Conservation (phyloP, 148 eudicot genomes). For the Rhododendron simsii region DNA sequence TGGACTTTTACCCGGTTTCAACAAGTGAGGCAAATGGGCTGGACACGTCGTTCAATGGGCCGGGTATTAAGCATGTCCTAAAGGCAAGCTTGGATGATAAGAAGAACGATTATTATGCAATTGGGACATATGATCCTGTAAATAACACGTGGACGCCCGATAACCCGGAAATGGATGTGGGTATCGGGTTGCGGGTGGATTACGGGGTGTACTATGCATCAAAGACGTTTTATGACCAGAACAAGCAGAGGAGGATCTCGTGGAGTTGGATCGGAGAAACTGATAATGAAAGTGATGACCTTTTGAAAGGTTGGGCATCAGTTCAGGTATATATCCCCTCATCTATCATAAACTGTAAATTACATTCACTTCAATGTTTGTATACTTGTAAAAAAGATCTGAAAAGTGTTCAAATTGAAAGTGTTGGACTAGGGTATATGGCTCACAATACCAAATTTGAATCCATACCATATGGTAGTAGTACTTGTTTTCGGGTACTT, state of each 20-base stretch:
- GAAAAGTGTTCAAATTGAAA: background rate
- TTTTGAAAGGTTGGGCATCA: slow-evolving; percentile 85
- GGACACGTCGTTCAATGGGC: slow-evolving; percentile 66
- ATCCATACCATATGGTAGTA: background rate
- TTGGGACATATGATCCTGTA: slow-evolving; percentile 53
- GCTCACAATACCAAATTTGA: background rate
- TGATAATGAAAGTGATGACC: slow-evolving; percentile 54
- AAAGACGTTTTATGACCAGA: slow-evolving; percentile 78
- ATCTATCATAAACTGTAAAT: background rate
- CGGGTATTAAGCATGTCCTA: slow-evolving; percentile 62
- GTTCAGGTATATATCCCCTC: slow-evolving; percentile 50
- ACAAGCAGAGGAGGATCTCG: slow-evolving; percentile 58
- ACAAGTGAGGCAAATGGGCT: slow-evolving; percentile 45
- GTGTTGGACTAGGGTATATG: background rate
- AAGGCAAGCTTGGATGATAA: slow-evolving; percentile 75
- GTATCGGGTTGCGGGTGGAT: slow-evolving; percentile 70
- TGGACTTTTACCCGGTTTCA: slow-evolving; percentile 86
- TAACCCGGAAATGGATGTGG: slow-evolving; percentile 68
- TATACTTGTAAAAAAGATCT: background rate
- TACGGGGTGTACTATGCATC: slow-evolving; percentile 89
- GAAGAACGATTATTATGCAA: slow-evolving; percentile 65
- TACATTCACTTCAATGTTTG: background rate
- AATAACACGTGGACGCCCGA: slow-evolving; percentile 74
- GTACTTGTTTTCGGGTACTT: background rate
- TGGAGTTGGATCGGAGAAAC: slow-evolving; percentile 94